Conservation (phyloP, 2,329 filamentous ascomycete species). For the Cladosporium sp. region DNA sequence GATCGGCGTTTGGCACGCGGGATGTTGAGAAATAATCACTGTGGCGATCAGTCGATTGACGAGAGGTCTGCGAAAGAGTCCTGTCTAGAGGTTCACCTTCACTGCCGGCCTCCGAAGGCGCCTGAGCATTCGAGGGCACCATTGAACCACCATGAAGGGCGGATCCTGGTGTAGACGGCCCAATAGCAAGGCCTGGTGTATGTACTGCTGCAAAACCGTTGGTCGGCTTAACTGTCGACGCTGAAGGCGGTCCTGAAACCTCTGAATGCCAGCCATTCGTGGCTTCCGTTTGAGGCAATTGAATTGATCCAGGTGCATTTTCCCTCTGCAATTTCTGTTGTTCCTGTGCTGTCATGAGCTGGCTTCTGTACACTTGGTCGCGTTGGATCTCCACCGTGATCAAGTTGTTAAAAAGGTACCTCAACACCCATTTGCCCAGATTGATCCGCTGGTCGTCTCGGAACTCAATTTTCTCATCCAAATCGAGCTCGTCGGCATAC, state of each 20-base stretch:
- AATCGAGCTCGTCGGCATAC: constrained; percentile 82
- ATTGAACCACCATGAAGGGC: constrained; percentile 33
- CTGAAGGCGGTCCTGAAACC: constrained; percentile 41
- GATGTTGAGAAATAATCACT: constrained; percentile 75
- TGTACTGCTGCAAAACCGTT: constrained; percentile 60
- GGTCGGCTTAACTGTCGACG: constrained; percentile 51
- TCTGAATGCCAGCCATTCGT: constrained; percentile 45
- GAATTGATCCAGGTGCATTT: constrained; percentile 59
- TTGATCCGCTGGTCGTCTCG: constrained; percentile 95
- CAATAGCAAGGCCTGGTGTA: constrained; percentile 76
- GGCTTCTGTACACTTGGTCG: constrained; percentile 69
- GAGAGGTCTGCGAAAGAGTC: constrained; percentile 46
- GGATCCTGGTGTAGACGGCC: constrained; percentile 43
- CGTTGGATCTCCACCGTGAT: constrained; percentile 86
- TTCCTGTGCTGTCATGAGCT: constrained; percentile 60
- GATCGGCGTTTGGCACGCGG: constrained; percentile 44
- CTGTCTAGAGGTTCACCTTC: constrained; percentile 50
- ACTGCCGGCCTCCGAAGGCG: not conserved
- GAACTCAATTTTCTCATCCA: constrained; percentile 74
- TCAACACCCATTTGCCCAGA: constrained; percentile 91
- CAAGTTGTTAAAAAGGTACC: constrained; percentile 84
- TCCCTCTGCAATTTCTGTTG: constrained; percentile 54
- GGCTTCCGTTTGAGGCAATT: constrained; percentile 43
- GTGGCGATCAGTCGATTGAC: constrained; percentile 57
- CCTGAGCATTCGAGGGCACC: constrained; percentile 20